These are phyloP conservation scores for Angomonas desouzai DNA, from an alignment of 208 protist species.

Conservation along the genomic window DNA sequence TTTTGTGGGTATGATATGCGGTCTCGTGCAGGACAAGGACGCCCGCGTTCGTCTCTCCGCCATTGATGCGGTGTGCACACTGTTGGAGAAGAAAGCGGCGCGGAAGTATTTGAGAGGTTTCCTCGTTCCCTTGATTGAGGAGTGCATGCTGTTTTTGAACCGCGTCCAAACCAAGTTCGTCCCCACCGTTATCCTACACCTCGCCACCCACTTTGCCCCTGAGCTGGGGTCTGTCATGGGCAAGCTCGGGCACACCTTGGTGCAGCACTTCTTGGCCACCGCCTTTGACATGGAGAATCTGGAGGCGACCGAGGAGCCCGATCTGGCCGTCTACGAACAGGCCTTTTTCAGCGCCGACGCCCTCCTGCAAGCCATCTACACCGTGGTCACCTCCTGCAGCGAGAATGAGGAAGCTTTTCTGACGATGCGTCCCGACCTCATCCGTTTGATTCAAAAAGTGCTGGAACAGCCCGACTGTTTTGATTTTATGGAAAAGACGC, in stretches of 20 bases:
- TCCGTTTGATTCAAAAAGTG: slow-evolving; percentile 49
- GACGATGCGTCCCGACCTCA: slow-evolving; percentile 50
- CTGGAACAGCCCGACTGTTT: slow-evolving; percentile 69
- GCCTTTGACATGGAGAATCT: slow-evolving; percentile 65
- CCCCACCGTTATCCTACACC: slow-evolving; percentile 71
- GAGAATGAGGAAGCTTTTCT: slow-evolving; percentile 45
- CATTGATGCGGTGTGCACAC: slow-evolving; percentile 82
- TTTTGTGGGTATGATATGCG: slow-evolving; percentile 72
- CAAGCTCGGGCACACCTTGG: slow-evolving; percentile 62
- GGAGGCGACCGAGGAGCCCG: slow-evolving; percentile 30
- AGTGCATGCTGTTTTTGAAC: slow-evolving; percentile 77
- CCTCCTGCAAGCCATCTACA: slow-evolving; percentile 70
- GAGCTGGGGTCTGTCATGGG: slow-evolving; percentile 74
- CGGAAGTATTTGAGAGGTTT: slow-evolving; percentile 53
- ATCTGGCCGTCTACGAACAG: slow-evolving; percentile 39
- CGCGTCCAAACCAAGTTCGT: slow-evolving; percentile 85
- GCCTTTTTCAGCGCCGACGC: slow-evolving; percentile 70
- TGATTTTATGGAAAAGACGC: slow-evolving; percentile 81
- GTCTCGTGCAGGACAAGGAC: slow-evolving; percentile 62
- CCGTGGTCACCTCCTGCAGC: slow-evolving; percentile 52
- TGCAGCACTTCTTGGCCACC: slow-evolving; percentile 74
- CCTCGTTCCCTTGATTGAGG: slow-evolving; percentile 77
- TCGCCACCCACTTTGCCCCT: slow-evolving; percentile 81
- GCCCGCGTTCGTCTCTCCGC: slow-evolving; percentile 67
- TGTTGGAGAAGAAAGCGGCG: slow-evolving; percentile 77